phyloP scores from a whole-genome alignment of 495 filamentous ascomycete species.

The Trichoderma asperelloides region DNA sequence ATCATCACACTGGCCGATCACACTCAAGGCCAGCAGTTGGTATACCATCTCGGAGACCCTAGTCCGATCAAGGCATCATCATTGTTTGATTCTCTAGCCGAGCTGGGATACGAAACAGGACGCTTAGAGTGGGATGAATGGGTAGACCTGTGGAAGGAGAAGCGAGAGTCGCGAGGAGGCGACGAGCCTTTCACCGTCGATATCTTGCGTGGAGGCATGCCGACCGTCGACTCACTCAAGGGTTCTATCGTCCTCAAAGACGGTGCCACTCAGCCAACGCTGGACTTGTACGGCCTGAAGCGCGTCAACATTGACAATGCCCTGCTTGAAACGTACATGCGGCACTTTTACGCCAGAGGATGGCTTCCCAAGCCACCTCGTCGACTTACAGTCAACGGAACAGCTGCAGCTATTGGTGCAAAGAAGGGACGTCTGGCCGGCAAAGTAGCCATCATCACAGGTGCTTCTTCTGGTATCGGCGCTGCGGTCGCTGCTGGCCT shows the following conservation, averaged over 20 bases:
- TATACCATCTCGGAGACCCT: conserved; percentile 62
- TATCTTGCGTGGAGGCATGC: conserved; percentile 53
- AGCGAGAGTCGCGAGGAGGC: conserved; percentile 48
- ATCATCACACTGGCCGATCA: conserved; percentile 53
- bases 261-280: conserved; percentile 44
- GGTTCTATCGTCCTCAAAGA: conserved; percentile 54
- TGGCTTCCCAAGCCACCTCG: conserved; percentile 51
- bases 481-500: conserved; percentile 39
- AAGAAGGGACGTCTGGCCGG: conserved; percentile 45
- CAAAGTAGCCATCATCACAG: conserved; percentile 44
- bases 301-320: conserved; percentile 51
- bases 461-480: conserved; percentile 47
- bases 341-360: conserved; percentile 61
- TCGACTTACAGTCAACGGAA: conserved; percentile 27
- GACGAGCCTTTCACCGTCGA: conserved; percentile 30
- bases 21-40: conserved; percentile 39
- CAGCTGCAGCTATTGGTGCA: no score
- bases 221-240: conserved; percentile 46
- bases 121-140: conserved; percentile 52
- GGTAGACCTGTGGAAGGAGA: conserved; percentile 53
- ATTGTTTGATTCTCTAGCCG: conserved; percentile 46
- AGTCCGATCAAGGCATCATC: conserved; percentile 45
- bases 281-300: conserved; percentile 37
- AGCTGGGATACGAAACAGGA: conserved; percentile 56
- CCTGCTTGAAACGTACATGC: conserved; percentile 55